Conservation (phyloP, 164 flowering plant genomes). For the Vitis rotundifolia region DNA sequence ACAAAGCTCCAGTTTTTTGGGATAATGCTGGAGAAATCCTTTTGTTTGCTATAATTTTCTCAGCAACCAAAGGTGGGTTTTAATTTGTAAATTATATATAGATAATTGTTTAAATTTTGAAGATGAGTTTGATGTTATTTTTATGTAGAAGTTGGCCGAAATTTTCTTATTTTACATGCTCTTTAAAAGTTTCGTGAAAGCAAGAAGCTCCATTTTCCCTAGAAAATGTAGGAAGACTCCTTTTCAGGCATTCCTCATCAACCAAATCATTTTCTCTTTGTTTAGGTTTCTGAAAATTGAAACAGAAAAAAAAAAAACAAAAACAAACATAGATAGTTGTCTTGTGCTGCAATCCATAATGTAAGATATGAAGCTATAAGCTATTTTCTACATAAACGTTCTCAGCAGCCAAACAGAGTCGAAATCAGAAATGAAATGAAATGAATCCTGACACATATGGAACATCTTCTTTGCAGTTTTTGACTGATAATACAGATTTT, state of each 20-base stretch:
- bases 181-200: too few species aligned
- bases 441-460: background rate
- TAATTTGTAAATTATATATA: too few species aligned
- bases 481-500: slow-evolving; percentile 90
- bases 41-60: background rate
- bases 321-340: background rate
- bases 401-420: background rate
- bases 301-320: background rate
- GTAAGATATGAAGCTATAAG: too few species aligned
- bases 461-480: slow-evolving; percentile 45
- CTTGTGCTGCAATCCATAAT: background rate
- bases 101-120: too few species aligned
- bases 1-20: background rate
- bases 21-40: too few species aligned
- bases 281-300: background rate
- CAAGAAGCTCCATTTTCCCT: too few species aligned
- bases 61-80: background rate
- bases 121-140: too few species aligned
- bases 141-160: too few species aligned
- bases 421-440: background rate
- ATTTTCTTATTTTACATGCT: too few species aligned
- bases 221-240: too few species aligned
- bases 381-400: background rate
- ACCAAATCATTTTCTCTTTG: background rate
- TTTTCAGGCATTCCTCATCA: background rate